Evolutionary conservation across 352 stramenopile genomes (phyloP).

Genomic region (Elongisporangium anandrum): DNA sequence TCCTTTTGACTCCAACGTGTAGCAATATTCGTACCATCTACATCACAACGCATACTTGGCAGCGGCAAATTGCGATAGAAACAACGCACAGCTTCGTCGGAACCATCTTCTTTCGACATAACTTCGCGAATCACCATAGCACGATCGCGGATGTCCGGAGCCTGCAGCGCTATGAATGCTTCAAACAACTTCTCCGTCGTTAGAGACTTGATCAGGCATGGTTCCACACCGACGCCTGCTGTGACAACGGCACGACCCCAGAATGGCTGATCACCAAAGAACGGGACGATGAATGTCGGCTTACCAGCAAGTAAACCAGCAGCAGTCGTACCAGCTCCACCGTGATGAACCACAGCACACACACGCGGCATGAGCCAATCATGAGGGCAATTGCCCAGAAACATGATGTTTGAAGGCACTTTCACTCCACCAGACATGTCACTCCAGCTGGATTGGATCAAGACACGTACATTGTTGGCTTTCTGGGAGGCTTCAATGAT

Average conservation of each 20-base stretch:
- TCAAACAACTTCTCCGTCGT: constrained; percentile 72
- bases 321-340: constrained; percentile 88
- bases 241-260: constrained; percentile 88
- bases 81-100: constrained; percentile 66
- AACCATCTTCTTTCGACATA: constrained; percentile 86
- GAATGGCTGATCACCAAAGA: constrained; percentile 95
- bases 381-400: constrained; percentile 73
- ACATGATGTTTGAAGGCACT: constrained; percentile 54
- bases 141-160: constrained; percentile 35
- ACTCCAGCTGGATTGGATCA: constrained; percentile 91
- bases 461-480: constrained; percentile 55
- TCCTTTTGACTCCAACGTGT: constrained; percentile 56
- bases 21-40: constrained; percentile 35
- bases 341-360: constrained; percentile 80
- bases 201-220: constrained; percentile 79
- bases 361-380: constrained; percentile 91
- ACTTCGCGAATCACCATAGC: constrained; percentile 44
- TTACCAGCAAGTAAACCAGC: constrained; percentile 88
- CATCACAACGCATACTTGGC: constrained; percentile 85
- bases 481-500: constrained; percentile 73
- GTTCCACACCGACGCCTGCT: constrained; percentile 79
- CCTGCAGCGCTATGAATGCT: constrained; percentile 73
- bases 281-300: constrained; percentile 92
- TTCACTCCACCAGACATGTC: constrained; percentile 53
- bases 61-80: constrained; percentile 88